phyloP scores from a whole-genome alignment of 116 monocot genomes.

The Cymodocea nodosa region DNA sequence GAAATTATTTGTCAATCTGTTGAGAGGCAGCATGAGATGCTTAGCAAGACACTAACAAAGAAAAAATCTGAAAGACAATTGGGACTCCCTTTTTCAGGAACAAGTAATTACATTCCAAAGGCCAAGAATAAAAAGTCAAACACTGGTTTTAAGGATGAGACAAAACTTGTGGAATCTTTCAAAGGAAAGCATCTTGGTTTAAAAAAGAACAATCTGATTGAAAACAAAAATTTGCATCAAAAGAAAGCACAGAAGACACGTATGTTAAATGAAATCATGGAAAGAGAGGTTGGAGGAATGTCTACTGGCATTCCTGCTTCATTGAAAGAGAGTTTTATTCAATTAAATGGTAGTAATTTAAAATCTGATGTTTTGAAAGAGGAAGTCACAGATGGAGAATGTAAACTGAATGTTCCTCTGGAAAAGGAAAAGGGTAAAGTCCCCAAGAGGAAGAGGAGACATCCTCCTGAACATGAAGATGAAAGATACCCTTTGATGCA shows the following conservation, averaged over 20 bases:
- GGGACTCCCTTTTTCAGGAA: background rate
- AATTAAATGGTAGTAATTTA: background rate
- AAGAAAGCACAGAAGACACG: constrained; percentile 43
- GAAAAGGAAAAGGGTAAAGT: constrained; percentile 4
- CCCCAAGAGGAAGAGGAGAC: constrained; percentile 7
- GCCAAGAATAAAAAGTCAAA: background rate
- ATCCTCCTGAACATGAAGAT: constrained; percentile 15
- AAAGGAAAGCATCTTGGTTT: background rate
- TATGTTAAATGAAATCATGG: constrained; percentile 45
- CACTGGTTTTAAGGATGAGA: background rate
- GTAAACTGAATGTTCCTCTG: constrained; percentile 3
- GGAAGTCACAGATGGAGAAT: constrained; percentile 8
- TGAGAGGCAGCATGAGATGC: background rate
- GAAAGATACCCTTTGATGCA: constrained; percentile 32
- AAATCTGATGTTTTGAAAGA: background rate
- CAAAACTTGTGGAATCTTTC: background rate
- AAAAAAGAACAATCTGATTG: background rate
- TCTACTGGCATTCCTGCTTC: constrained; percentile 6
- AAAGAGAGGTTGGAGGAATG: constrained; percentile 15
- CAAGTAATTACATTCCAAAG: background rate
- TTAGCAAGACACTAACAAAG: background rate
- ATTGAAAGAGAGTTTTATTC: constrained; percentile 1
- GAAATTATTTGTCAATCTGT: background rate
- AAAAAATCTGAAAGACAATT: background rate
- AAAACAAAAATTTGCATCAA: constrained; percentile 5